These are phyloP conservation scores for Mucor circinelloides DNA, from an alignment of 371 early-diverging fungal genomes.

Conservation along the genomic window DNA sequence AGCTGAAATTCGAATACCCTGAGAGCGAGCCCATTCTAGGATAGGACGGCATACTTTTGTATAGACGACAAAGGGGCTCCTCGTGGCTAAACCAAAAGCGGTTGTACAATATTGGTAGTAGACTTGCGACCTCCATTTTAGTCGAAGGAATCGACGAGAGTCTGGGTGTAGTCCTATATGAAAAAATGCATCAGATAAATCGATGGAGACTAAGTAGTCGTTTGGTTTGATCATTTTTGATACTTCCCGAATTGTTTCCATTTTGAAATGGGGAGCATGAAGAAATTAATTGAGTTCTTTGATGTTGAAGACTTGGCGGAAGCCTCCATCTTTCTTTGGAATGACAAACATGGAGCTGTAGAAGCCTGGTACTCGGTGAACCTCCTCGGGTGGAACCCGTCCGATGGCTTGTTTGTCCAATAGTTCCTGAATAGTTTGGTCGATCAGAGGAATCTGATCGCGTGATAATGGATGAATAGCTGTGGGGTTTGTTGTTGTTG, in stretches of 20 bases:
- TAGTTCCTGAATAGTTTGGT: conserved; percentile 1
- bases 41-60: conserved; percentile 28
- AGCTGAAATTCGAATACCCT: conserved; percentile 1
- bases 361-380: conserved; percentile 4
- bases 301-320: conserved; percentile 32
- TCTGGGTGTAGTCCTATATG: conserved; percentile 24
- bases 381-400: background rate
- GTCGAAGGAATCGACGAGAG: conserved; percentile 37
- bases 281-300: conserved; percentile 25
- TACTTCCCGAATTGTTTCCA: conserved; percentile 31
- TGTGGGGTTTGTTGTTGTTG: background rate
- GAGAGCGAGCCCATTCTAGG: conserved; percentile 26
- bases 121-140: conserved; percentile 40
- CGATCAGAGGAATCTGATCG: background rate
- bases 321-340: too few relatives aligned
- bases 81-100: conserved; percentile 51
- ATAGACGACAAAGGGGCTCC: conserved; percentile 47
- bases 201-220: conserved; percentile 36
- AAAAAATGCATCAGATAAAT: conserved; percentile 35
- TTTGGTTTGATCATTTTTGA: conserved; percentile 19
- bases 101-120: conserved; percentile 53
- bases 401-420: conserved; percentile 20
- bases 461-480: background rate
- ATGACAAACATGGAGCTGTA: conserved; percentile 30
- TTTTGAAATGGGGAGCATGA: conserved; percentile 31